Conservation (phyloP, 1,284 basidiomycete species). For the Pisolithus thermaeus region DNA sequence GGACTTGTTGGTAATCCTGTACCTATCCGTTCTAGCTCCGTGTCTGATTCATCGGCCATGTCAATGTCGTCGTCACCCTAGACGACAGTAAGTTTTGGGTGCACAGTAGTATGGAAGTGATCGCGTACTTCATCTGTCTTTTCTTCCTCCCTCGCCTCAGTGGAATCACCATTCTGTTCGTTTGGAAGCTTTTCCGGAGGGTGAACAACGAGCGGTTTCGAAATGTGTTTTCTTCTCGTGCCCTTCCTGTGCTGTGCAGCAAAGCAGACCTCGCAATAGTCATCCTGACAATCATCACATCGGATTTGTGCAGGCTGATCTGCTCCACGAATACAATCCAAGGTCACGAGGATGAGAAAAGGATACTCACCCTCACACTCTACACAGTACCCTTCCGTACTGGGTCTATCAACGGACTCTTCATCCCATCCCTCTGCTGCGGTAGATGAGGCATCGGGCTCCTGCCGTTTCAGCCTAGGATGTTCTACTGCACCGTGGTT, state of each 20-base stretch:
- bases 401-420: conserved; percentile 42
- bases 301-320: conserved; percentile 74
- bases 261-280: conserved; percentile 79
- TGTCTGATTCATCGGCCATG: conserved; percentile 36
- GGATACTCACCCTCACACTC: conserved; percentile 70
- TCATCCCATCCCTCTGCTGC: conserved; percentile 59
- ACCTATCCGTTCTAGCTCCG: conserved; percentile 37
- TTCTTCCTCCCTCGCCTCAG: not conserved
- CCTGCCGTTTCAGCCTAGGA: conserved; percentile 34
- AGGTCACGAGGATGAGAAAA: not conserved
- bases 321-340: conserved; percentile 23
- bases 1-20: conserved; percentile 26
- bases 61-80: conserved; percentile 30
- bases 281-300: conserved; percentile 65
- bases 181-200: conserved; percentile 9
- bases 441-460: conserved; percentile 12
- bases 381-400: conserved; percentile 63
- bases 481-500: conserved; percentile 56
- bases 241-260: conserved; percentile 77
- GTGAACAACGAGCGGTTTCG: conserved; percentile 39
- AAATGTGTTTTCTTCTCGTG: conserved; percentile 56
- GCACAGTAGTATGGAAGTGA: not conserved
- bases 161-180: conserved; percentile 16
- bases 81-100: conserved; percentile 3
- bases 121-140: conserved; percentile 16